Evolutionary conservation across 768 basidiomycete species (phyloP), one percentile per base, ranked within the genome.

Genomic region (Suillus paluster): DNA sequence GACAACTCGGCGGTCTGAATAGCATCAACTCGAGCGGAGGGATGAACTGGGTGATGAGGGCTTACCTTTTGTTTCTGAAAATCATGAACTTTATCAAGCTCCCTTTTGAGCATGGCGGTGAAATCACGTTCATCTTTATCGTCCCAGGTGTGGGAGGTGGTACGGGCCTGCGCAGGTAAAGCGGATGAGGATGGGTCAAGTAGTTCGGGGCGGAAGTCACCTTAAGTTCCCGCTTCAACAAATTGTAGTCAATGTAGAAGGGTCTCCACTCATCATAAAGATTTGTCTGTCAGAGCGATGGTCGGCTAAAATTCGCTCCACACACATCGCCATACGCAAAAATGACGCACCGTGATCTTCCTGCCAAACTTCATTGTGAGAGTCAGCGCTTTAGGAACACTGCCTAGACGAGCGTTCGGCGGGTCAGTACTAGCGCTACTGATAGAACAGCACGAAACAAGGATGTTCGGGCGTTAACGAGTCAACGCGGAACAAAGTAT

Each of bases 41-140:
- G 25, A 23, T 50, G 4, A 54, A 53, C 9, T 23, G 23, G 57
- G n/a, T 45, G 15, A 55, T 36, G 45, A 42, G n/a, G 61, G 72
- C 69, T 58, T 48, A 90, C 94, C 86, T 97, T 99, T 38, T 82
- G 79, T 72, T 89, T 92, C 73, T 99, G 97, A 72, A 99, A 99
- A 70, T 90, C 88, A 68, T 96, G 90, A 48, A 98, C 89, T 79
- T 99, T 99, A 70, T 95, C 92, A 36, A 99, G 82, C 78, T 99
- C 95, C 62, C 80, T 81, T 69, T 92, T 90, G 59, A 98, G 86
- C 79, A 90, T 84, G 46, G 71, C 75, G 12, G 88, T 89, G 71
- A 99, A 99, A 44, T 91, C 87, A 38, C 80, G 79, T 77, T 99
- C 97, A 73, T 97, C 94, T 15, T 81, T 76, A 49, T 86, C 84